Percentiles rank a stretch among this genome's conserved stretches.
Evolutionary conservation across 805 yeast genomes (phyloP).

Genomic region (Schizosaccharomyces lindneri): DNA sequence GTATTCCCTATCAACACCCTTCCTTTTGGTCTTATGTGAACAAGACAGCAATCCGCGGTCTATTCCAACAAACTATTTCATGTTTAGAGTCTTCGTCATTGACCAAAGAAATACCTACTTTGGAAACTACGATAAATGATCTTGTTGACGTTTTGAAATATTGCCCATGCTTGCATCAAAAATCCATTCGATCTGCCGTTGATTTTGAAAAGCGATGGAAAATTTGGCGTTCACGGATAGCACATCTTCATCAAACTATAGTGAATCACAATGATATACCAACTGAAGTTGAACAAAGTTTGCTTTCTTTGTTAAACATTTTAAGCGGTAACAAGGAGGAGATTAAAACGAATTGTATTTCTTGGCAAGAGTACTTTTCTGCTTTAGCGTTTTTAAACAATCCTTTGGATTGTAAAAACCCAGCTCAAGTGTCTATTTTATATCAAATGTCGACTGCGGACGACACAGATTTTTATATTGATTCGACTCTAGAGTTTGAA

Average conservation of each 20-base stretch:
- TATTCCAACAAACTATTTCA: neutral
- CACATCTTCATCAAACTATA: neutral
- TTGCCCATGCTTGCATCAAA: neutral
- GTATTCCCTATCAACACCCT: conserved; percentile 1
- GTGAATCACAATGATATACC: neutral
- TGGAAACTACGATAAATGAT: neutral
- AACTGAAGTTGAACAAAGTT: neutral
- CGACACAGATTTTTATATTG: neutral
- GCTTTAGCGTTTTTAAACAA: conserved; percentile 1
- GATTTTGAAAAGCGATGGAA: neutral
- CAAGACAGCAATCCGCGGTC: neutral
- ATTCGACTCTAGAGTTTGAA: neutral
- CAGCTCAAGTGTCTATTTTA: neutral
- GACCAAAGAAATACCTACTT: neutral
- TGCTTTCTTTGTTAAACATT: neutral
- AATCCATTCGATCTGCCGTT: neutral
- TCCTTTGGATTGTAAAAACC: neutral
- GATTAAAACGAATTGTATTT: neutral
- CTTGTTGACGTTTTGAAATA: neutral
- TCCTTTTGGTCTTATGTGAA: conserved; percentile 1
- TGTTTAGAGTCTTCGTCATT: neutral
- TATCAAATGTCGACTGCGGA: neutral
- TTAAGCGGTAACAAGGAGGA: neutral
- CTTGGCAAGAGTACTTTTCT: neutral
- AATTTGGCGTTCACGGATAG: conserved; percentile 1